These are phyloP conservation scores for Pulicaria dysenterica DNA, from an alignment of 129 eudicot species.

Conservation along the genomic window DNA sequence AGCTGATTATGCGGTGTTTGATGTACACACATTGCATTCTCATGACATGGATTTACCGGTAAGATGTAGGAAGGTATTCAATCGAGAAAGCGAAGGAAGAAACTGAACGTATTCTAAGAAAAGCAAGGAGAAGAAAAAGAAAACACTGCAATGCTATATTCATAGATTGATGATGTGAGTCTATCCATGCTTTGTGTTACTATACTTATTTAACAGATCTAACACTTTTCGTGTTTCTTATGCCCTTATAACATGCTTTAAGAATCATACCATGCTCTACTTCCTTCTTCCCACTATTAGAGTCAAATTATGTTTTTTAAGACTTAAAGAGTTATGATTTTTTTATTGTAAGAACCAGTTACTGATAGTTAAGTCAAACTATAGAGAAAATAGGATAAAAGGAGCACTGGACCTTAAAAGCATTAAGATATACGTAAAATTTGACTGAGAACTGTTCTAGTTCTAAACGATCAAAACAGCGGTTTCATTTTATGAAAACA, in stretches of 20 bases:
- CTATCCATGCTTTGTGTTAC: conserved; percentile 3
- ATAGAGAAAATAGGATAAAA: not conserved
- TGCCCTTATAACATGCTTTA: conserved; percentile 4
- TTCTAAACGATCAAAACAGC: not conserved
- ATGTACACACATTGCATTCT: conserved; percentile 13
- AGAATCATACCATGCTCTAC: not conserved
- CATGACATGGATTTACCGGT: conserved; percentile 20
- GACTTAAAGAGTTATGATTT: no score
- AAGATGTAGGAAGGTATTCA: conserved; percentile 45
- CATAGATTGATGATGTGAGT: conserved; percentile 58
- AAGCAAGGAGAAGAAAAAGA: conserved; percentile 91
- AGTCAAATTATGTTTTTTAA: no score
- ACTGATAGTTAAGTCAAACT: not conserved
- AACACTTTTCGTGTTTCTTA: not conserved
- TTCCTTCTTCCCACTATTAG: no score
- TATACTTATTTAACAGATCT: not conserved
- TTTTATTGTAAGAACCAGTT: not conserved
- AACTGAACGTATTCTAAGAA: conserved; percentile 69
- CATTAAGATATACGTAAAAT: not conserved
- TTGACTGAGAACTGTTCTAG: not conserved
- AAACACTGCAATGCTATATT: conserved; percentile 56
- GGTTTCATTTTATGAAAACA: no score
- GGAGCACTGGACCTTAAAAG: not conserved
- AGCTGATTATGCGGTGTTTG: not conserved
- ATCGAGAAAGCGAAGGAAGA: conserved; percentile 57